Evolutionary conservation across 2,329 filamentous ascomycete species (phyloP), one percentile per base, ranked within the genome.

Genomic region (Didymella sp.): DNA sequence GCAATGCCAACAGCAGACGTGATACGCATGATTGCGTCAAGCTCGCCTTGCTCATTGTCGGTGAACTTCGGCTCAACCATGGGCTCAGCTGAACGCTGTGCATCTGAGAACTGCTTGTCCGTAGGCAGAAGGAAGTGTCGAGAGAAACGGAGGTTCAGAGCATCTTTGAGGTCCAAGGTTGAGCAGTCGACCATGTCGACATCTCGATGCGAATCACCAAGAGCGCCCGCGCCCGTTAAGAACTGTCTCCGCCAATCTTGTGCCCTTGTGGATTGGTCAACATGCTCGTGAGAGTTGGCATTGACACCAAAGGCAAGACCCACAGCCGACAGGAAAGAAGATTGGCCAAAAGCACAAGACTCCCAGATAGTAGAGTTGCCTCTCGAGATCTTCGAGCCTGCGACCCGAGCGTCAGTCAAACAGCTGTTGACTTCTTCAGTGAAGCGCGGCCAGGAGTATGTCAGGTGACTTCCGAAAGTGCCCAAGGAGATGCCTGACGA

Each of bases 231-330:
- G 24, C 6, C 33, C 1, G 73, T 56, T 1, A 82, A 54, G 49
- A 82, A 82, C 55, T 74, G 75, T 48, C 75, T 75, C 0, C 74
- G 71, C 81, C 80, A 82, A 49, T 63, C 50, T 24, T 59, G 58
- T 19, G 56, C 57, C 25, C 17, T 19, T 8, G 22, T 19, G 30
- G 19, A n/a, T 12, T 37, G 9, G 1, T 37, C 6, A 15, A 12
- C 22, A n/a, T 49, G 9, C 4, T 41, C 28, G 15, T 31, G 25
- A 6, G 38, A 24, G 15, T 24, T 38, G 2, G 30, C 4, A 2
- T 45, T 38, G 15, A 28, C 73, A 4, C 73, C 73, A 58, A 77
- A 76, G 15, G 76, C 75, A 61, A 75, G 73, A 15, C 73, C 74
- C 6, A 78, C 69, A 56, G 76, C 70, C 40, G 75, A 72, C n/a